phyloP scores from a whole-genome alignment of 257 asterid species.

The Solanum etuberosum region DNA sequence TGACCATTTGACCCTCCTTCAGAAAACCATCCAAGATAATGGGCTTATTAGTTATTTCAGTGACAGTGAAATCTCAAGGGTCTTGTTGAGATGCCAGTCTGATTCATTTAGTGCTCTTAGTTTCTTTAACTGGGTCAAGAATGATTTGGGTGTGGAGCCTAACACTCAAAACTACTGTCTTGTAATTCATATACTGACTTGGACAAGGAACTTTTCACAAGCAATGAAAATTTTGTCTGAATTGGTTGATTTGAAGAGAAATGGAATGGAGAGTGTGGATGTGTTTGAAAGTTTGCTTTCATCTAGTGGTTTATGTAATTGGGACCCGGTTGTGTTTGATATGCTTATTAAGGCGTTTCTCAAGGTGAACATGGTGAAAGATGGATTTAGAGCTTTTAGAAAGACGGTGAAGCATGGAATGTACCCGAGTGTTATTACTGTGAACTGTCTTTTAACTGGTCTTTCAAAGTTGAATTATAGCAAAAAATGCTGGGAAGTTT shows the following conservation, averaged over 20 bases:
- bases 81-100: constrained; percentile 77
- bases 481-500: constrained; percentile 66
- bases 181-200: constrained; percentile 61
- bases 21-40: constrained; percentile 14
- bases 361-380: constrained; percentile 38
- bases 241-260: constrained; percentile 29
- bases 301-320: constrained; percentile 46
- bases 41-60: constrained; percentile 43
- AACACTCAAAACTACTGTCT: constrained; percentile 40
- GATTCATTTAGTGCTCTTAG: constrained; percentile 47
- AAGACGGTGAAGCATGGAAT: constrained; percentile 45
- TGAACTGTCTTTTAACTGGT: constrained; percentile 50
- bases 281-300: constrained; percentile 40
- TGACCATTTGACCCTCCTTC: constrained; percentile 18
- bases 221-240: constrained; percentile 57
- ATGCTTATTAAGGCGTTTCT: constrained; percentile 83
- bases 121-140: constrained; percentile 70
- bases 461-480: constrained; percentile 42
- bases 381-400: constrained; percentile 39
- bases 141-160: constrained; percentile 26
- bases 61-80: constrained; percentile 48
- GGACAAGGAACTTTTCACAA: constrained; percentile 47
- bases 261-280: constrained; percentile 6
- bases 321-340: constrained; percentile 84
- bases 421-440: constrained; percentile 45